Evolutionary conservation across 2,329 filamentous ascomycete species (phyloP).

Genomic region (Penicillium sp.): DNA sequence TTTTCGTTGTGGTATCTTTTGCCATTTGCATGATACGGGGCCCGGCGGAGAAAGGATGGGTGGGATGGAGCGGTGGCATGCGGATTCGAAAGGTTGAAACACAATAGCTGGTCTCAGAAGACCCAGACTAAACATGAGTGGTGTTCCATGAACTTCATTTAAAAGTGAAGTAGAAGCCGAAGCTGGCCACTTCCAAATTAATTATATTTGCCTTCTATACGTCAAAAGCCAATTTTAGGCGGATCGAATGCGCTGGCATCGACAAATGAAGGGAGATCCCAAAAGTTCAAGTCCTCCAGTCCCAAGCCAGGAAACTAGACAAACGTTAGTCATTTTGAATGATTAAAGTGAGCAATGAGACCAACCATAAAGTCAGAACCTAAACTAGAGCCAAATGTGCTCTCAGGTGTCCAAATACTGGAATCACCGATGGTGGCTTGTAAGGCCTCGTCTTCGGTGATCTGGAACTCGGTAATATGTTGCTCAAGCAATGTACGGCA

Average conservation of each 20-base stretch:
- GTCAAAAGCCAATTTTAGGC: background rate
- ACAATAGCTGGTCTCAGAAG: background rate
- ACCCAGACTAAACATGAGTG: background rate
- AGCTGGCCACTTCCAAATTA: background rate
- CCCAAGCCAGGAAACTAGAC: slow-evolving; percentile 8
- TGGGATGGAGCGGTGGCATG: slow-evolving; percentile 62
- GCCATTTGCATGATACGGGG: slow-evolving; percentile 51
- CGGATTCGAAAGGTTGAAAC: slow-evolving; percentile 35
- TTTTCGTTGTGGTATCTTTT: slow-evolving; percentile 52
- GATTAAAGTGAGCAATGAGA: background rate
- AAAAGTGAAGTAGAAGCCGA: background rate
- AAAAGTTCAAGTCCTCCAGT: slow-evolving; percentile 13
- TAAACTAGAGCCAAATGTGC: slow-evolving; percentile 11
- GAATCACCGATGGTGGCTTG: background rate
- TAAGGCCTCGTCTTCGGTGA: background rate
- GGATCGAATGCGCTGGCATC: slow-evolving; percentile 9
- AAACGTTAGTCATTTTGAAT: background rate
- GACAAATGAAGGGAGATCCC: slow-evolving; percentile 15
- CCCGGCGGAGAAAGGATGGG: slow-evolving; percentile 59
- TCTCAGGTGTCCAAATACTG: slow-evolving; percentile 14
- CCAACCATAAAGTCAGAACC: slow-evolving; percentile 12
- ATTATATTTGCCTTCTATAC: background rate
- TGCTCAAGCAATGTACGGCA: slow-evolving; percentile 10
- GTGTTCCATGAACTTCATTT: background rate
- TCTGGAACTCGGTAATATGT: slow-evolving; percentile 1